Evolutionary conservation across 1,139 yeast genomes (phyloP), one percentile per base, ranked within the genome.

Genomic region (Candida freyschussii): DNA sequence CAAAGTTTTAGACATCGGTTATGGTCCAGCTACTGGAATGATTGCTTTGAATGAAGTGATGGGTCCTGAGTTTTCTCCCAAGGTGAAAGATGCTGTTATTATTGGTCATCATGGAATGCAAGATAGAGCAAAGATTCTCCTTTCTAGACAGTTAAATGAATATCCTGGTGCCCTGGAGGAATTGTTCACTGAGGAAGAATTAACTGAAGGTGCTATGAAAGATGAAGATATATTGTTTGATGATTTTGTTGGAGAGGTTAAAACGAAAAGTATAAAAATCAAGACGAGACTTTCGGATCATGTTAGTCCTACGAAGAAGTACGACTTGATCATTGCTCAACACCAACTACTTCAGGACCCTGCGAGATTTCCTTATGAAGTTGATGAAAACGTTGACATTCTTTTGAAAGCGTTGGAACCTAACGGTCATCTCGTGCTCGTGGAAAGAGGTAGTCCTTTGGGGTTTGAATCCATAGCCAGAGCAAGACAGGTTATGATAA

Each of bases 11-110:
- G 95, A 86, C 49, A 73, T 86, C 7, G 94, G 96, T 0, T 78
- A 72, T 52, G 98, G 98, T 0, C 97, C 98, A 1, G 93, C 91
- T 1, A 81, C 94, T 0, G 97, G 96, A 1, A 78, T 91, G 64
- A 65, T 89, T 8, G 98, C 95, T 0, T 63, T 87, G 38, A 85
- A 87, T 53, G 96, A 87, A 47, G 52, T 87, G 1, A 72, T 84
- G 78, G 87, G 85, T 0, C 67, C 66, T 4, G 63, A 60, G 1
- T 79, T 72, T 62, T 59, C 62, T 15, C 91, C 95, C 0, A 63
- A 60, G 14, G 64, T 63, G 13, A 85, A 84, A 48, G 86, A 84
- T 33, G 78, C 84, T 0, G 83, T 81, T 22, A 69, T 89, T 13
- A 65, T 79, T 15, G 95, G 96, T 1, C 71, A 82, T 39, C 63